Evolutionary conservation across 116 monocot species (phyloP).

Genomic region (Posidonia oceanica): DNA sequence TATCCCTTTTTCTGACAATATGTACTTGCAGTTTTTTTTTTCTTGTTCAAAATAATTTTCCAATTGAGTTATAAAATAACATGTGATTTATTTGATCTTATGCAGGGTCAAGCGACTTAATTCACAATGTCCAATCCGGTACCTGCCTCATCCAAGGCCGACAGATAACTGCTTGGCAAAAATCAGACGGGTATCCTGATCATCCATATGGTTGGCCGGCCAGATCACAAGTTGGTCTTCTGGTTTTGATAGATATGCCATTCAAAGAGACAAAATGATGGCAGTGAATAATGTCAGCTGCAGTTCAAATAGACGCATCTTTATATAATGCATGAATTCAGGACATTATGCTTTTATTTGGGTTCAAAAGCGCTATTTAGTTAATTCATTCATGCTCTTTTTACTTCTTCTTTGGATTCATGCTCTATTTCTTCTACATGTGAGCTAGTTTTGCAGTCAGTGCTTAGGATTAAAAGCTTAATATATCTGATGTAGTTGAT

Average conservation of each 20-base stretch:
- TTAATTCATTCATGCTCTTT: too few species aligned
- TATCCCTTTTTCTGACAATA: too few species aligned
- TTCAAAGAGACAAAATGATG: background rate
- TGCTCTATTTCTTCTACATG: too few species aligned
- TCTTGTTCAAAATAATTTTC: too few species aligned
- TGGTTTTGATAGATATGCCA: background rate
- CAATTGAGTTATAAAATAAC: too few species aligned
- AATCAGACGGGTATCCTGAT: slow-evolving; percentile 11
- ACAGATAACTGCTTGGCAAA: slow-evolving; percentile 70
- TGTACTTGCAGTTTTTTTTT: too few species aligned
- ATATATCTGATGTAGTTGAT: too few species aligned
- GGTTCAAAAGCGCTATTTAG: too few species aligned
- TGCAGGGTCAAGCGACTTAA: slow-evolving; percentile 41
- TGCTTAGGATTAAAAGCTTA: too few species aligned
- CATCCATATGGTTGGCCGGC: background rate
- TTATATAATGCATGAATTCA: background rate
- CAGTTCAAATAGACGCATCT: background rate
- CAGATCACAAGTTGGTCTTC: too few species aligned
- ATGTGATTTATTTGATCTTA: background rate
- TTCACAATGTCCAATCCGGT: slow-evolving; percentile 50
- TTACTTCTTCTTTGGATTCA: too few species aligned
- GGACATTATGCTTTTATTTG: background rate
- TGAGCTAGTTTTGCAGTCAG: too few species aligned
- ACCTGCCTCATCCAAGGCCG: slow-evolving; percentile 85
- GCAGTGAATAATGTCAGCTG: background rate